These are phyloP conservation scores for Macrophomina phaseolina DNA, from an alignment of 2,329 filamentous ascomycete genomes.

Conservation along the genomic window DNA sequence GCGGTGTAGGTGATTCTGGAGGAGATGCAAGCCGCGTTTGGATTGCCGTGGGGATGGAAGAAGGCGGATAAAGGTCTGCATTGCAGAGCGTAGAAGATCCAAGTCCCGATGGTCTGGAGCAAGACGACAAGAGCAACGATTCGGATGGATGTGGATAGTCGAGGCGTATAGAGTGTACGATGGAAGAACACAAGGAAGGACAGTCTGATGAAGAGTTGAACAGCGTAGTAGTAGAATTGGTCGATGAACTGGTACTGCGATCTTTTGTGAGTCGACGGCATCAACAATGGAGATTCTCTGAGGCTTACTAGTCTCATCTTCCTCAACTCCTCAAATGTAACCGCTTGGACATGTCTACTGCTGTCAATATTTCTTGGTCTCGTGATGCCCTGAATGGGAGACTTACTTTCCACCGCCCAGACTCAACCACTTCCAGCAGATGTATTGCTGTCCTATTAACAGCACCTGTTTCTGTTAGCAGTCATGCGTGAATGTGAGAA, in stretches of 20 bases:
- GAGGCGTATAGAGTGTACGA: not conserved
- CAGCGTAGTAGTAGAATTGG: conserved; percentile 16
- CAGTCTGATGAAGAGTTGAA: conserved; percentile 23
- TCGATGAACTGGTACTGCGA: conserved; percentile 19
- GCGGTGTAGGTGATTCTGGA: conserved; percentile 1
- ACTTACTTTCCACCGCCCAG: conserved; percentile 14
- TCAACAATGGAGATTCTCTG: not conserved
- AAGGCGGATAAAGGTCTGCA: conserved; percentile 19
- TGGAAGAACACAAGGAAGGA: conserved; percentile 23
- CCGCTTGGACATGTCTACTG: not conserved
- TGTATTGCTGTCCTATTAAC: not conserved
- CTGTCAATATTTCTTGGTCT: not conserved
- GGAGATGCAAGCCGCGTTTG: conserved; percentile 4
- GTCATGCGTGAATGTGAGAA: too few relatives aligned
- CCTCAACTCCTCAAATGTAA: not conserved
- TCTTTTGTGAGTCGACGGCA: not conserved
- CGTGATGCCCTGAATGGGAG: not conserved
- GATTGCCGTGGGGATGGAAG: conserved; percentile 9
- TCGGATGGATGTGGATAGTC: not conserved
- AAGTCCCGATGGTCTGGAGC: not conserved
- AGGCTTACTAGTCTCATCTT: conserved; percentile 1
- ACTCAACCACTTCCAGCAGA: conserved; percentile 11
- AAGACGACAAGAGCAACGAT: not conserved
- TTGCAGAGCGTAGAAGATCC: conserved; percentile 8
- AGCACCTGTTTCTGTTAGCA: not conserved